Evolutionary conservation across 306 rosid genomes (phyloP).

Genomic region (Gillenia trifoliata): DNA sequence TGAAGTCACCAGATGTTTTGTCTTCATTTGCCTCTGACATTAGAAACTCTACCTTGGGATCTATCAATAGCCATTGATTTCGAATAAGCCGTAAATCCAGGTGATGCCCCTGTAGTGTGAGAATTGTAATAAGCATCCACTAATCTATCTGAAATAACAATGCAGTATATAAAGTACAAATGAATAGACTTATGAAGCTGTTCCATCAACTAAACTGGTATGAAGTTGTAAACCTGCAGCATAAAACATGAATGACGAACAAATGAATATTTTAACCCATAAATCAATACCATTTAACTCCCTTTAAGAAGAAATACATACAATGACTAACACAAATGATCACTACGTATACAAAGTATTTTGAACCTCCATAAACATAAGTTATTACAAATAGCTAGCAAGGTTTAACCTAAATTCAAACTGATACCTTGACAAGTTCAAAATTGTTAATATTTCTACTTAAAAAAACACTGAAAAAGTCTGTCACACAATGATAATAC

Average conservation of each 20-base stretch:
- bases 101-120: constrained; percentile 80
- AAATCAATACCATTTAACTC: not conserved
- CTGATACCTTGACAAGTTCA: not conserved
- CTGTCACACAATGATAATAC: not conserved
- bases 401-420: not conserved
- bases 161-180: not conserved
- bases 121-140: not conserved
- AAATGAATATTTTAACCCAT: not conserved
- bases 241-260: not conserved
- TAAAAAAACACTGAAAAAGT: not conserved
- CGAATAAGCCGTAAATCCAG: constrained; percentile 84
- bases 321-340: not conserved
- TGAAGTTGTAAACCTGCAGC: not conserved
- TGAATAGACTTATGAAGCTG: not conserved
- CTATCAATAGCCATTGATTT: constrained; percentile 90
- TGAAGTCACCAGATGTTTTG: constrained; percentile 83
- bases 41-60: constrained; percentile 77
- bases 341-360: not conserved
- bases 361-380: not conserved
- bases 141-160: not conserved
- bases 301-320: not conserved
- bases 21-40: constrained; percentile 95
- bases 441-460: not conserved
- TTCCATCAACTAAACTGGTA: not conserved
- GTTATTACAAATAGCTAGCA: not conserved